A percentile compares a stretch with the other conserved stretches of the same genome.
These are phyloP conservation scores for Urostyla sp. DNA, from an alignment of 73 alveolate species.

Conservation along the genomic window DNA sequence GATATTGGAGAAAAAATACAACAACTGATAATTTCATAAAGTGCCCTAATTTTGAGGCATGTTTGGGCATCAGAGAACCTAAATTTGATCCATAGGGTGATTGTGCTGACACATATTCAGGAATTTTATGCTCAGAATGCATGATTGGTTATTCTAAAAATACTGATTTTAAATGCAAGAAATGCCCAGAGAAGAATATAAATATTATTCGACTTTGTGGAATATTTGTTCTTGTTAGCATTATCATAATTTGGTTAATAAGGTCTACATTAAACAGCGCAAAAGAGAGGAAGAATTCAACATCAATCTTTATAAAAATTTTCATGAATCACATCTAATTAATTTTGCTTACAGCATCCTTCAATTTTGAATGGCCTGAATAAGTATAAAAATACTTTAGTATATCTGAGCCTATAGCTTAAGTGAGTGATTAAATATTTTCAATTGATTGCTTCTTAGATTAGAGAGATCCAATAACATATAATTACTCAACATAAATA, in stretches of 20 bases:
- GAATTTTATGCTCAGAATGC: slow-evolving; percentile 62
- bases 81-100: slow-evolving; percentile 28
- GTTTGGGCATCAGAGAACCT: not conserved
- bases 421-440: slow-evolving; percentile 21
- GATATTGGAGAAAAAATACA: slow-evolving; percentile 2
- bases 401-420: slow-evolving; percentile 35
- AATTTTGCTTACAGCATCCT: slow-evolving; percentile 62
- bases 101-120: slow-evolving; percentile 63
- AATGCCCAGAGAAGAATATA: slow-evolving; percentile 35
- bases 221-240: not conserved
- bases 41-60: not conserved
- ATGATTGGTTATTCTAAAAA: slow-evolving; percentile 62
- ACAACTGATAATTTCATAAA: not conserved
- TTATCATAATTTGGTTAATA: slow-evolving; percentile 6
- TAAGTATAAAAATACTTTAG: slow-evolving; percentile 18
- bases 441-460: slow-evolving; percentile 72
- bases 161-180: slow-evolving; percentile 16
- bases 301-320: slow-evolving; percentile 59
- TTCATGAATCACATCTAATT: slow-evolving; percentile 65
- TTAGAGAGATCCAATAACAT: slow-evolving; percentile 1
- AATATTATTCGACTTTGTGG: slow-evolving; percentile 13
- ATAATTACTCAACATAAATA: not conserved
- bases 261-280: slow-evolving; percentile 57
- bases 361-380: slow-evolving; percentile 70
- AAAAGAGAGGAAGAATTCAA: not conserved